phyloP scores from a whole-genome alignment of 495 filamentous ascomycete species.

The Penicillium coffeae region DNA sequence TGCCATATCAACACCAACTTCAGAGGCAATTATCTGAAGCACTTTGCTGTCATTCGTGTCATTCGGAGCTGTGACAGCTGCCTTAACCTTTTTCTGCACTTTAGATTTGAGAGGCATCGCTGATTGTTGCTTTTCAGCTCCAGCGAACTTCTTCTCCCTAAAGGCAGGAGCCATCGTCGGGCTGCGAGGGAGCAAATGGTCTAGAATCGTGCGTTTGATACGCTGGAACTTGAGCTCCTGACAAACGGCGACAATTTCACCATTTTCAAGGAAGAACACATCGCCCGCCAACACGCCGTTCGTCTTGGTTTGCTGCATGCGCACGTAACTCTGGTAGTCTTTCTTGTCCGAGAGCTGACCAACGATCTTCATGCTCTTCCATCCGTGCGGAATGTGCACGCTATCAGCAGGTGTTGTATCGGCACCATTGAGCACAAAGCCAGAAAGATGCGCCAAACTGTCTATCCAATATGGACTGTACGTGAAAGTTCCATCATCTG shows the following conservation, averaged over 20 bases:
- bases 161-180: no score
- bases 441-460: constrained; percentile 37
- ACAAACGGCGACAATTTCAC: constrained; percentile 29
- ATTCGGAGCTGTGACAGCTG: no score
- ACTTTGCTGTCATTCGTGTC: not conserved
- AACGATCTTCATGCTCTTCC: constrained; percentile 21
- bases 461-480: constrained; percentile 41
- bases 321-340: constrained; percentile 34
- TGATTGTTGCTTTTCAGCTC: no score
- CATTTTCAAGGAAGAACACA: constrained; percentile 36
- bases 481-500: constrained; percentile 10
- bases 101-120: no score
- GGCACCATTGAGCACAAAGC: constrained; percentile 35
- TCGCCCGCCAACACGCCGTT: constrained; percentile 28
- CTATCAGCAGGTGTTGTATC: constrained; percentile 22
- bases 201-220: constrained; percentile 27
- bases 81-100: no score
- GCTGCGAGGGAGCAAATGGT: constrained; percentile 25
- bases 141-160: no score
- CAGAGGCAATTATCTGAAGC: constrained; percentile 12
- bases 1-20: constrained; percentile 4
- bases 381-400: constrained; percentile 39
- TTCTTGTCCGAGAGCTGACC: constrained; percentile 23
- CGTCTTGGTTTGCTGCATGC: constrained; percentile 19
- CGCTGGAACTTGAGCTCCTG: constrained; percentile 30